A percentile compares a stretch with the other conserved stretches of the same genome.
phyloP scores from a whole-genome alignment of 2,329 filamentous ascomycete species.

The Achaetomium macrosporum region DNA sequence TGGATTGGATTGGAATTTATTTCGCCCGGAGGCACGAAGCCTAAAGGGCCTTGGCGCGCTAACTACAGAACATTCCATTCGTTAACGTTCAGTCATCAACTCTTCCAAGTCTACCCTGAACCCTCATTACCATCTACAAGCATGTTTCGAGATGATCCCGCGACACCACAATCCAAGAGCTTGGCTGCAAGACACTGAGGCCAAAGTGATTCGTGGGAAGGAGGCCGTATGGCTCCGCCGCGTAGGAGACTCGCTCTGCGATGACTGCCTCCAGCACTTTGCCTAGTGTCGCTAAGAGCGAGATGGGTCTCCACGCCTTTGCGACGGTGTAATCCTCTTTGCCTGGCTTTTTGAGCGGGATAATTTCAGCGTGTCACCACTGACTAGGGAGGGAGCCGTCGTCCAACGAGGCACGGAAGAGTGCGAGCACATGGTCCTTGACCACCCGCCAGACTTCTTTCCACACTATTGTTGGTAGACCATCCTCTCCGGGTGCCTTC shows the following conservation, averaged over 20 bases:
- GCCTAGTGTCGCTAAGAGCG: conserved; percentile 1
- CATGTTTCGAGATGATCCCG: no score
- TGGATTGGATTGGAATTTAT: no score
- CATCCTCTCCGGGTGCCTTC: conserved; percentile 3
- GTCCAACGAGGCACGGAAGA: conserved; percentile 1
- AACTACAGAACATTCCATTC: no score
- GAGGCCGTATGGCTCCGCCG: background rate
- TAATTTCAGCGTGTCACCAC: conserved; percentile 1
- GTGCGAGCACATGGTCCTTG: background rate
- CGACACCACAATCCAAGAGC: no score
- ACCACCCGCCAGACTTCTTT: conserved; percentile 1
- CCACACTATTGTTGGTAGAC: conserved; percentile 1
- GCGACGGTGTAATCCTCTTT: conserved; percentile 2
- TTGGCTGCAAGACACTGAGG: no score
- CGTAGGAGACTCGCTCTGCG: conserved; percentile 3
- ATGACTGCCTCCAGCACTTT: conserved; percentile 9
- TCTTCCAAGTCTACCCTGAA: no score
- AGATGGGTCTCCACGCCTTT: conserved; percentile 6
- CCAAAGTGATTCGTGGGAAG: no score
- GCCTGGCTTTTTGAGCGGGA: conserved; percentile 2
- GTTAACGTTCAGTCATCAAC: no score
- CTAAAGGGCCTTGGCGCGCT: no score
- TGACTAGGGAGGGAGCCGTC: background rate
- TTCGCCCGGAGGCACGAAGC: no score
- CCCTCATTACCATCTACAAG: no score